Base-by-base conservation (phyloP, 169 alveolate genomes). In the Besnoitia besnoiti region DNA sequence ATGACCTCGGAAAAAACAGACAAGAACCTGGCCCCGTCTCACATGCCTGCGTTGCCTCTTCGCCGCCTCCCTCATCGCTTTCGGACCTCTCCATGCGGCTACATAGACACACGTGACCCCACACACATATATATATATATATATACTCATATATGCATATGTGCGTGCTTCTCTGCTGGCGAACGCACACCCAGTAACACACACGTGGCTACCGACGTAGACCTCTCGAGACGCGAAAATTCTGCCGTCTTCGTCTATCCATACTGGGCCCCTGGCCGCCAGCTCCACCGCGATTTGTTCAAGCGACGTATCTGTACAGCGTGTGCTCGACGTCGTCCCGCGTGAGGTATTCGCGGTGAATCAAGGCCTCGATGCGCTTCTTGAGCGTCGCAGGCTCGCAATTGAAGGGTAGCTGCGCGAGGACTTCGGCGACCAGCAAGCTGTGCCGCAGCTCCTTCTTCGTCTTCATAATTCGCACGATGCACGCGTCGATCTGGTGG, bases 401-500 rank as follows among this genome's bases (percentile, higher is more conserved):
- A 0, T 59, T 67, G 40, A 35, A 51, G 3, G 75, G 19, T 5
- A 87, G 59, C 7, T 67, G 59, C 16, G 37, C 33, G 8, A 47
- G 33, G 16, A 87, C 61, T 5, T 14, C 67, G 0, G 67, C 61
- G 5, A 87, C 24, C 35, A 87, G 91, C 12, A 27, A 39, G 35
- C 33, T 67, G 62, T 87, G 91, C 12, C 67, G 5, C 46, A 87
- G 51, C 37, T 35, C 47, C 30, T 16, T 35, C 85, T 24, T 42
- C 59, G 84, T 8, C 62, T 87, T 87, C 91, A 87, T 35, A 27
- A 87, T 27, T 37, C 91, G 49, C 67, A 87, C 91, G 67, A 87
- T 61, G 55, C 91, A 67, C 8, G 91, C 91, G 46, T 87, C 91
- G n/a, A 87, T 39, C 33, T 87, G 91, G 67, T 87, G 91, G 73